These are phyloP conservation scores for Blastobotrys ciferrii DNA, from an alignment of 1,139 yeast genomes.

Conservation along the genomic window DNA sequence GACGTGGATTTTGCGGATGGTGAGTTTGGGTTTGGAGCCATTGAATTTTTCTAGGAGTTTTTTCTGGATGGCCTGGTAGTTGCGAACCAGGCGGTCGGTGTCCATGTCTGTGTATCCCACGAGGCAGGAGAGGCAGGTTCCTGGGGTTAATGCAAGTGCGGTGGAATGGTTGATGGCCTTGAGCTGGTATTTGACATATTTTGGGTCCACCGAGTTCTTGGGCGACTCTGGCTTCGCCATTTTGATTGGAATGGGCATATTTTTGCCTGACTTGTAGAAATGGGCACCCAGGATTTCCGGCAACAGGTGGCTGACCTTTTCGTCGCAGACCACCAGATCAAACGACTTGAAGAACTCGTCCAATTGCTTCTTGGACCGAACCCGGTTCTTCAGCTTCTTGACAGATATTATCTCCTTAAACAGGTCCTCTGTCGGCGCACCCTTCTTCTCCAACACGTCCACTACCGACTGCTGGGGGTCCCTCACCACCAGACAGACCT, in stretches of 20 bases:
- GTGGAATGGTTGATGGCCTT: conserved; percentile 27
- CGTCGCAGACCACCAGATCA: conserved; percentile 30
- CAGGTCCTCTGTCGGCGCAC: conserved; percentile 26
- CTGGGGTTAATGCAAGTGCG: conserved; percentile 26
- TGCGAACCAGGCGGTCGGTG: conserved; percentile 25
- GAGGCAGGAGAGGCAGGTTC: conserved; percentile 28
- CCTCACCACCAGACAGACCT: conserved; percentile 29
- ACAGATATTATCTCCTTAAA: conserved; percentile 30
- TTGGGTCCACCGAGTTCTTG: conserved; percentile 25
- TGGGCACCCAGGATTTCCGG: conserved; percentile 27
- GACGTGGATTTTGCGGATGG: conserved; percentile 22
- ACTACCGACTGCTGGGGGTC: conserved; percentile 28
- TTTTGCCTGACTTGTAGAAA: conserved; percentile 28
- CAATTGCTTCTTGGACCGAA: conserved; percentile 19
- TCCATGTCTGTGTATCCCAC: conserved; percentile 27
- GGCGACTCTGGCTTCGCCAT: conserved; percentile 19
- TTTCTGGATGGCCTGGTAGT: conserved; percentile 23
- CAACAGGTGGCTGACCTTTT: conserved; percentile 24
- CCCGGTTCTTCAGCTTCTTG: conserved; percentile 25
- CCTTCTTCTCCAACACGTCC: conserved; percentile 23
- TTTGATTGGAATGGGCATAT: conserved; percentile 30
- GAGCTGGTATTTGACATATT: conserved; percentile 25
- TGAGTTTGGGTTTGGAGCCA: conserved; percentile 5
- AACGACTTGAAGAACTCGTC: conserved; percentile 20
- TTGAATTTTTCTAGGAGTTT: conserved; percentile 20